These are phyloP conservation scores for Penicillium chermesinum DNA, from an alignment of 495 filamentous ascomycete genomes.

Conservation along the genomic window DNA sequence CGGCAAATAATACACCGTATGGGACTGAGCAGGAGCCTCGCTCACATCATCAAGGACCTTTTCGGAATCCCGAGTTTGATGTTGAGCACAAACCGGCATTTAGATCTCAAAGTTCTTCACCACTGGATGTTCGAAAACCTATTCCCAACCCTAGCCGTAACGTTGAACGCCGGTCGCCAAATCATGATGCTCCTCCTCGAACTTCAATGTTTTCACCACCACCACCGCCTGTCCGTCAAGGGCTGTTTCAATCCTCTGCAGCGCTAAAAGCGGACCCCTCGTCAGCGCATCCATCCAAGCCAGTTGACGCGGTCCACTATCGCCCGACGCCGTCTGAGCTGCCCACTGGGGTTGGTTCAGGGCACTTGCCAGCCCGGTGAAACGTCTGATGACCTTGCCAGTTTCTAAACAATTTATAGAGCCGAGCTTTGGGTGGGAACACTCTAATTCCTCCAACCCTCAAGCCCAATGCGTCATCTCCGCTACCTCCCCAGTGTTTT, in stretches of 20 bases:
- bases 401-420: no score
- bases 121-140: conserved; percentile 42
- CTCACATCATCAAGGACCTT: conserved; percentile 18
- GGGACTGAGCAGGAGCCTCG: conserved; percentile 38
- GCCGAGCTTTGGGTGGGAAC: no score
- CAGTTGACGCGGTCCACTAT: conserved; percentile 35
- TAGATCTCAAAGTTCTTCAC: conserved; percentile 41
- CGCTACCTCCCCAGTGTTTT: background rate
- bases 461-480: conserved; percentile 3
- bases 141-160: conserved; percentile 25
- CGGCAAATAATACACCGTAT: conserved; percentile 43
- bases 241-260: conserved; percentile 30
- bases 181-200: conserved; percentile 17
- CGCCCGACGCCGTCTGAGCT: conserved; percentile 20
- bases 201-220: conserved; percentile 37
- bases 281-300: conserved; percentile 29
- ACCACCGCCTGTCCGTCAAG: conserved; percentile 31
- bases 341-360: conserved; percentile 27
- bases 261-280: conserved; percentile 31
- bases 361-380: conserved; percentile 36
- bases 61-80: conserved; percentile 37
- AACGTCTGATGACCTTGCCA: background rate
- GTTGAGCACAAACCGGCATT: conserved; percentile 35
- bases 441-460: conserved; percentile 5
- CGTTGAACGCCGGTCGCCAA: conserved; percentile 27